Base-by-base conservation (phyloP, 2,329 filamentous ascomycete species). In the Diaporthe helianthi region DNA sequence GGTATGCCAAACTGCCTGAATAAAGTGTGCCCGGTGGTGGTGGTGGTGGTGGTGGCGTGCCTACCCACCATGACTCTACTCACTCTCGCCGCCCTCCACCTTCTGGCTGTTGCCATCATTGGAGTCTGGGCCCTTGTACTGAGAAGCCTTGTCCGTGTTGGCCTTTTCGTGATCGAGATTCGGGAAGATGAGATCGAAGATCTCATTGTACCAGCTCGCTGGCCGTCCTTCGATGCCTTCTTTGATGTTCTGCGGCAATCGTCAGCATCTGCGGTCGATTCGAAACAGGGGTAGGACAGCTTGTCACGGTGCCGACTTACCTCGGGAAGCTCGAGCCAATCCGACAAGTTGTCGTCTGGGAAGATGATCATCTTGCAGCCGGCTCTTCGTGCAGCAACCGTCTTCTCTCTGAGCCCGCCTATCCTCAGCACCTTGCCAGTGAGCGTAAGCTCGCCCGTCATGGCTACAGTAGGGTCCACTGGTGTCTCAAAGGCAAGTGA, bases 361-460 rank as follows among this genome's bases (percentile, higher is more conserved):
- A 99, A 99, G 72, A 99, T 91, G 75, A 99, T 90, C 80, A 90
- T 97, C 80, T 92, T 96, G 76, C 94, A 97, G 67, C 97, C 96
- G 26, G 96, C 96, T 73, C 96, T 87, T 76, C 94, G 88, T 69
- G 96, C 97, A 36, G 96, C 96, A 47, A 99, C 95, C 8, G 96
- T 98, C 90, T 99, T 99, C 83, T 99, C 96, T 55, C 96, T 86
- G 74, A 99, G 82, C 0, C 96, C 96, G 61, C 96, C 96, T 78
- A 99, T 99, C 72, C 96, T 87, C 65, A 99, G 83, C 2, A 99
- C 95, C 83, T 99, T 99, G 67, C 96, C 96, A 1, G 96, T 99
- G 65, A 99, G 90, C 1, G 97, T 99, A 73, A 99, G 84, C 81
- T 99, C 96, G 72, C 96, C 96, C 1, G 96, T 99, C 96, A 99